Evolutionary conservation across 192 early-diverging fungal genomes (phyloP).

Genomic region (Rhizoclosmatium globosum): DNA sequence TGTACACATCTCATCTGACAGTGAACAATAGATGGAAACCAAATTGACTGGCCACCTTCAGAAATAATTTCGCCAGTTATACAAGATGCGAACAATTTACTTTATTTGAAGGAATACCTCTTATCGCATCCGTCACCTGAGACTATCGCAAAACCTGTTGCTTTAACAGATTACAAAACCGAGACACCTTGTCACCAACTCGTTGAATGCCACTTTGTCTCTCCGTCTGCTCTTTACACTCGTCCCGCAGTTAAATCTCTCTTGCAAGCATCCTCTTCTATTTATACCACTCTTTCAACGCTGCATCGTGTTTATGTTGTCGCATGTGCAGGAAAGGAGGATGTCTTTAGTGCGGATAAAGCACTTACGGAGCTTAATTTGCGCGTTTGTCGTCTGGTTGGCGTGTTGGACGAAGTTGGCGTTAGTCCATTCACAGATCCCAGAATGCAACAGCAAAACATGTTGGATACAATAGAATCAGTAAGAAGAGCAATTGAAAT

Average conservation of each 20-base stretch:
- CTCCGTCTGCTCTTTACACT: not conserved
- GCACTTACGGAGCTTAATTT: too few relatives aligned
- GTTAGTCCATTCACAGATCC: too few relatives aligned
- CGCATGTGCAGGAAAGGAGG: too few relatives aligned
- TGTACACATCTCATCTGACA: not conserved
- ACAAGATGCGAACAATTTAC: not conserved
- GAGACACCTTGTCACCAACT: not conserved
- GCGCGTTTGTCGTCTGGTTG: too few relatives aligned
- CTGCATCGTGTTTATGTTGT: too few relatives aligned
- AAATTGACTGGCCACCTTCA: slow-evolving; percentile 18
- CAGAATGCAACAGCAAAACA: not conserved
- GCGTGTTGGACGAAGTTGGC: too few relatives aligned
- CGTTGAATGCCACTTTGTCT: not conserved
- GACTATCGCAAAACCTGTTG: not conserved
- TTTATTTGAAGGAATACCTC: slow-evolving; percentile 6
- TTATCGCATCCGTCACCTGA: not conserved
- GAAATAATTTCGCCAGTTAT: not conserved
- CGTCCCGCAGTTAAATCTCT: not conserved
- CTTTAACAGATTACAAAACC: not conserved
- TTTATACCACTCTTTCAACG: not conserved
- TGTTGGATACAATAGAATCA: slow-evolving; percentile 12
- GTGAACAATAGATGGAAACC: slow-evolving; percentile 13
- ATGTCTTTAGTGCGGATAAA: too few relatives aligned
- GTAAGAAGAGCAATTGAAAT: not conserved
- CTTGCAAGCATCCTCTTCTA: not conserved